A percentile compares a stretch with the other conserved stretches of the same genome.
phyloP scores from a whole-genome alignment of 208 protist genomes.

The Leishmania guyanensis region DNA sequence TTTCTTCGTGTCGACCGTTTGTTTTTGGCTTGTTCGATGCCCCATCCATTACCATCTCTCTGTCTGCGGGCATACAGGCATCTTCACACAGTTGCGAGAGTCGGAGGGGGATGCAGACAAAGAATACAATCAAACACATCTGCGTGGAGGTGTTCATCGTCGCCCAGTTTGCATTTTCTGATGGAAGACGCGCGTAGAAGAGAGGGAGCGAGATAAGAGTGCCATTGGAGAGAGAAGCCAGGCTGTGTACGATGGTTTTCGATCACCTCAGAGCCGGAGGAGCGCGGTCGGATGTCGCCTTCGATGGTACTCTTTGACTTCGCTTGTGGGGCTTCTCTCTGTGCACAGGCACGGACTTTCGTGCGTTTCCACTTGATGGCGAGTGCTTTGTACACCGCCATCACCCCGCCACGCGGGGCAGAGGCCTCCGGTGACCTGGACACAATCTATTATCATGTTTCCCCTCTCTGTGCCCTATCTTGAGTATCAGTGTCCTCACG shows the following conservation, averaged over 20 bases:
- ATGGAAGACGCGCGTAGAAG: not conserved
- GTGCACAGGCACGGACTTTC: not conserved
- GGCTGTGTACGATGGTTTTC: not conserved
- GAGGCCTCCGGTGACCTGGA: too few species aligned
- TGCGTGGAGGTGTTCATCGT: not conserved
- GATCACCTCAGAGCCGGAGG: not conserved
- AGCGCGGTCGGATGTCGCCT: not conserved
- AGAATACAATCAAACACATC: not conserved
- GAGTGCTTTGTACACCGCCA: not conserved
- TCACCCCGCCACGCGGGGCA: not conserved
- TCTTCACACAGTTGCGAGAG: not conserved
- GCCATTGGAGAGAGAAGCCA: too few species aligned
- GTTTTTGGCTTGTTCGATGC: not conserved
- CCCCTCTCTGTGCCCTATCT: not conserved
- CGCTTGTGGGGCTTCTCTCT: not conserved
- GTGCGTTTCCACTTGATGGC: not conserved
- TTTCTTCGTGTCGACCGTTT: not conserved
- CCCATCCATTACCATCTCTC: not conserved
- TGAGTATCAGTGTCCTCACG: not conserved
- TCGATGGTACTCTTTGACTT: not conserved
- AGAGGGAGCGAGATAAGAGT: not conserved
- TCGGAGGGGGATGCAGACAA: not conserved
- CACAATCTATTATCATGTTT: not conserved
- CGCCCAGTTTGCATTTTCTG: not conserved
- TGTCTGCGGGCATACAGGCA: not conserved